phyloP scores from a whole-genome alignment of 805 yeast species.

The Komagataella pseudopastoris region DNA sequence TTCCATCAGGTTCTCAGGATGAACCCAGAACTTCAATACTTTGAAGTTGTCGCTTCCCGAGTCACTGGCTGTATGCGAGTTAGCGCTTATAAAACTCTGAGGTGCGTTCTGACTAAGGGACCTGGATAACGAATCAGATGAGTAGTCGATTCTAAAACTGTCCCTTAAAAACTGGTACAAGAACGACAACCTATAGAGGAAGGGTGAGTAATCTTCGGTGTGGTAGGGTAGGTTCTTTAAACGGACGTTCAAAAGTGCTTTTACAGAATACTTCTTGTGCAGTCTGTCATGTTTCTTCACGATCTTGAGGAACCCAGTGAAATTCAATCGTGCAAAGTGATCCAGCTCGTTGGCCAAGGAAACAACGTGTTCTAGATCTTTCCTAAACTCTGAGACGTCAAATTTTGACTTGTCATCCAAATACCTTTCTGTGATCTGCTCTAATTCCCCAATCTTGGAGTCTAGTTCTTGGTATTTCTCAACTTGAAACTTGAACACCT shows the following conservation, averaged over 20 bases:
- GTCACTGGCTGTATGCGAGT: slow-evolving; percentile 8
- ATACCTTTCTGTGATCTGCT: slow-evolving; percentile 36
- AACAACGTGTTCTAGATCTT: slow-evolving; percentile 58
- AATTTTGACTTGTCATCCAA: slow-evolving; percentile 20
- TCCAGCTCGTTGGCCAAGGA: slow-evolving; percentile 75
- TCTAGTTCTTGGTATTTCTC: slow-evolving; percentile 57
- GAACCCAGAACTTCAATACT: slow-evolving; percentile 88
- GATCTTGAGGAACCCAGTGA: slow-evolving; percentile 88
- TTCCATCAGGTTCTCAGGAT: slow-evolving; percentile 95
- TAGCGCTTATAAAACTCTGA: slow-evolving; percentile 5
- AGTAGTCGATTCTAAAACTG: slow-evolving; percentile 29
- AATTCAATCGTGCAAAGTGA: slow-evolving; percentile 81
- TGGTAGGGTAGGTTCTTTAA: slow-evolving; percentile 82
- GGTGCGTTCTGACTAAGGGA: slow-evolving; percentile 19
- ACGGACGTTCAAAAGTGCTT: slow-evolving; percentile 79
- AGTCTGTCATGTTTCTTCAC: slow-evolving; percentile 93
- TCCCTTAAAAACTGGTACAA: slow-evolving; percentile 75
- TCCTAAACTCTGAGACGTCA: slow-evolving; percentile 50
- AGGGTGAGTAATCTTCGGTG: slow-evolving; percentile 88
- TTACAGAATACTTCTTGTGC: slow-evolving; percentile 80
- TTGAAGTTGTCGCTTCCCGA: slow-evolving; percentile 21
- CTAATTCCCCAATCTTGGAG: slow-evolving; percentile 50
- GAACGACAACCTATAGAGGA: slow-evolving; percentile 69
- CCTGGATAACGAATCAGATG: slow-evolving; percentile 23
- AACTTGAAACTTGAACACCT: slow-evolving; percentile 62